Base-by-base conservation (phyloP, 2,329 filamentous ascomycete species). In the Neurospora crassa region DNA sequence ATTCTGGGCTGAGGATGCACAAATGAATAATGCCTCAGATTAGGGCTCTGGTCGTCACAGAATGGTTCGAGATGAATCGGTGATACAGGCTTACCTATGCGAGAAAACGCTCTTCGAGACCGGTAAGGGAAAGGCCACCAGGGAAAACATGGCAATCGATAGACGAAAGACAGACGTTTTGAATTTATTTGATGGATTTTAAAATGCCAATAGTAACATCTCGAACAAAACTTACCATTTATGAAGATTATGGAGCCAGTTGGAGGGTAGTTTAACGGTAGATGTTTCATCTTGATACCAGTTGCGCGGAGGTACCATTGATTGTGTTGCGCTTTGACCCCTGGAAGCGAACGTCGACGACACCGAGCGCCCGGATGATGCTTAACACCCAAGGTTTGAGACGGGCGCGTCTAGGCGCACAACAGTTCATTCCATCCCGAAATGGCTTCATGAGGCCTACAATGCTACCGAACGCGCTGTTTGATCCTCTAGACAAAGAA, bases 361-460 rank as follows among this genome's bases (percentile, higher is more conserved):
- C 24, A n/a, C 29, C 16, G 53, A 63, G 16, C 29, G 29, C 53
- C 29, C 53, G 24, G 53, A 11, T 34, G 29, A 63, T 24, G 11
- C 53, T n/a, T 12, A 63, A 63, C 24, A 63, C 53, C 53, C 14
- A 63, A 37, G 53, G 53, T 63, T 63, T 5, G 53, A 63, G 53
- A 34, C 24, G 24, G 29, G 29, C 41, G 7, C 16, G 18, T 43
- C 41, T 18, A 43, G 41, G 41, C 24, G 29, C 53, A 63, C 14
- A 63, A 70, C 71, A 69, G 70, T 70, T 70, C 73, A 74, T 73
- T 73, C 69, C 43, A 41, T 59, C 68, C 53, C 7, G 20, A 63
- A 74, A 76, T 76, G 72, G 73, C 71, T 74, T 68, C 68, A 75
- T 74, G 68, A 42, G 6, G 40, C 47, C 20, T 40, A 43, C 24